Conservation (phyloP, 164 flowering plant genomes). For the Aristolochia contorta region DNA sequence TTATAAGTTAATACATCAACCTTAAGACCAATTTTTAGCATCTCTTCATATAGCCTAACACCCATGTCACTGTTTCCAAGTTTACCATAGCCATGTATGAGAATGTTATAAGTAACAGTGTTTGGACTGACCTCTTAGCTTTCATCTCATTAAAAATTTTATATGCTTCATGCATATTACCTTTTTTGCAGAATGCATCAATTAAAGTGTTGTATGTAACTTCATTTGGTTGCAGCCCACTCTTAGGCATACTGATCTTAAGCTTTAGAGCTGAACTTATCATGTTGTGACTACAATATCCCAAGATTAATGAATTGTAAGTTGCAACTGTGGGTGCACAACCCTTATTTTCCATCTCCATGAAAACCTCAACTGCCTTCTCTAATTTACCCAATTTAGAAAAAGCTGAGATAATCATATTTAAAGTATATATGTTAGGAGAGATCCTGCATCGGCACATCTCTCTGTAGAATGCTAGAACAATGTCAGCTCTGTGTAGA, state of each 20-base stretch:
- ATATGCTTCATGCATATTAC: slow-evolving; percentile 59
- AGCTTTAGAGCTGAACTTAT: slow-evolving; percentile 50
- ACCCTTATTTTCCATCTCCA: slow-evolving; percentile 54
- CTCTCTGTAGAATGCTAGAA: slow-evolving; percentile 50
- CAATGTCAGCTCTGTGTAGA: slow-evolving; percentile 44
- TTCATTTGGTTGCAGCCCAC: slow-evolving; percentile 38
- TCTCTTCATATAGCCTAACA: slow-evolving; percentile 53
- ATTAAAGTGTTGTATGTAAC: slow-evolving; percentile 68
- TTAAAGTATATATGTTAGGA: slow-evolving; percentile 63
- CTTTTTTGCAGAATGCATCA: slow-evolving; percentile 63
- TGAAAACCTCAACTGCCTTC: slow-evolving; percentile 54
- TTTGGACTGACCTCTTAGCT: slow-evolving; percentile 43
- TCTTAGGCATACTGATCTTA: slow-evolving; percentile 46
- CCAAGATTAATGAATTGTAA: slow-evolving; percentile 65
- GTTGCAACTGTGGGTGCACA: slow-evolving; percentile 43
- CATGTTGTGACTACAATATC: slow-evolving; percentile 54
- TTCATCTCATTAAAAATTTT: slow-evolving; percentile 65
- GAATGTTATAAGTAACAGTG: slow-evolving; percentile 61
- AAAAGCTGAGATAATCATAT: slow-evolving; percentile 58
- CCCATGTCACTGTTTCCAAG: slow-evolving; percentile 56
- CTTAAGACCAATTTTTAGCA: slow-evolving; percentile 45
- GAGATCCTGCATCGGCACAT: slow-evolving; percentile 52
- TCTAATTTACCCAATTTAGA: slow-evolving; percentile 57
- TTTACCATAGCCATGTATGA: slow-evolving; percentile 63
- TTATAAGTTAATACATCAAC: slow-evolving; percentile 72